Conservation (phyloP, 179 eudicot genomes). For the Heliamphora pulchella region DNA sequence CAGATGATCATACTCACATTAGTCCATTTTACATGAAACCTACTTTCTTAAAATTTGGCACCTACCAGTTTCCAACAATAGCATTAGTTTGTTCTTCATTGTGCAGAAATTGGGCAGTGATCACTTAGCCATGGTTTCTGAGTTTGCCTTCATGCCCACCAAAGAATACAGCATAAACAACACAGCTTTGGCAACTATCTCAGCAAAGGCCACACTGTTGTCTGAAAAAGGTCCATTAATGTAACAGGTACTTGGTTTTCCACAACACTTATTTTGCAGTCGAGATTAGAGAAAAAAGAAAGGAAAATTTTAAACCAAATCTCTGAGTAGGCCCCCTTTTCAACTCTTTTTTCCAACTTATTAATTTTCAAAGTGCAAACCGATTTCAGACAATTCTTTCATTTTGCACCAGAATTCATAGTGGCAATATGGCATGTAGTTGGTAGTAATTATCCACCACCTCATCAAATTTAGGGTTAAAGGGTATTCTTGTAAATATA, state of each 20-base stretch:
- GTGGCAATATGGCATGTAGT: slow-evolving; percentile 28
- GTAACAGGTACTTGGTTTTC: not conserved
- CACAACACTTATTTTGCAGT: too few relatives aligned
- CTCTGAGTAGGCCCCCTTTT: too few relatives aligned
- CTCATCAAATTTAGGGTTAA: too few relatives aligned
- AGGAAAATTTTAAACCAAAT: too few relatives aligned
- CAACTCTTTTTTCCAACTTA: too few relatives aligned
- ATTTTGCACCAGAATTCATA: too few relatives aligned
- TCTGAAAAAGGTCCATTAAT: not conserved
- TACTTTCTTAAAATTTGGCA: not conserved
- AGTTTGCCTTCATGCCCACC: slow-evolving; percentile 29
- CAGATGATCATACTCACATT: too few relatives aligned
- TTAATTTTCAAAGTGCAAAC: too few relatives aligned
- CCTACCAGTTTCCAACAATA: not conserved
- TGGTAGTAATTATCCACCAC: slow-evolving; percentile 35
- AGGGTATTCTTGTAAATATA: too few relatives aligned
- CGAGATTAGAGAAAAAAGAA: too few relatives aligned
- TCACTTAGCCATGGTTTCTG: slow-evolving; percentile 41
- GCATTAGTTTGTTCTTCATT: not conserved
- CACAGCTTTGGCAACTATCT: not conserved
- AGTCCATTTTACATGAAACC: not conserved
- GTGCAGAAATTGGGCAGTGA: slow-evolving; percentile 44
- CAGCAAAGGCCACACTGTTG: not conserved
- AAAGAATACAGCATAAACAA: not conserved
- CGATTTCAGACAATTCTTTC: slow-evolving; percentile 27